Conservation (phyloP, 2,329 filamentous ascomycete species). For the Colletotrichum orchidophilum region DNA sequence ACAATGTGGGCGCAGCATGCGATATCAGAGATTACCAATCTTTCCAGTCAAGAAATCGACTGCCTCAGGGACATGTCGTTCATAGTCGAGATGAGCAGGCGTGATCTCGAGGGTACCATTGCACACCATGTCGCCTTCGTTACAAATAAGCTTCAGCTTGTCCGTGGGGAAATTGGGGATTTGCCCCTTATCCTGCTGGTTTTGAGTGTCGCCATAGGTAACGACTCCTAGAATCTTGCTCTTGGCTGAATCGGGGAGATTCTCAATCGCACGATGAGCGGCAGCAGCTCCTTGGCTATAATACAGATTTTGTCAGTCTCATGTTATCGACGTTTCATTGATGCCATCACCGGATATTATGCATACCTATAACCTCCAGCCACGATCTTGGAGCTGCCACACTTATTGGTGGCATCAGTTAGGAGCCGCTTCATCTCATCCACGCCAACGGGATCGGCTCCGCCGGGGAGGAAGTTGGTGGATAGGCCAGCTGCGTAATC, state of each 20-base stretch:
- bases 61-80: constrained; percentile 43
- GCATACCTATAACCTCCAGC: constrained; percentile 48
- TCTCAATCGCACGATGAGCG: constrained; percentile 38
- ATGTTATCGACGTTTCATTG: not conserved
- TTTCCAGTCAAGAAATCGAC: constrained; percentile 40
- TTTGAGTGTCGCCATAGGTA: constrained; percentile 39
- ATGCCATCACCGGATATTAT: too few species aligned
- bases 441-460: constrained; percentile 44
- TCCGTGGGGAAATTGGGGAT: constrained; percentile 46
- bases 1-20: not conserved
- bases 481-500: constrained; percentile 45
- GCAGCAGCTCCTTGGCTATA: constrained; percentile 45
- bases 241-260: constrained; percentile 33
- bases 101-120: constrained; percentile 45
- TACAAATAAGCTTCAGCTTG: constrained; percentile 51
- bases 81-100: constrained; percentile 48
- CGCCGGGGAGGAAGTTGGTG: constrained; percentile 44
- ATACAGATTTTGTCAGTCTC: not conserved
- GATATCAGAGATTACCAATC: constrained; percentile 11
- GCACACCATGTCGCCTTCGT: constrained; percentile 49
- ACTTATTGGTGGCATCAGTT: constrained; percentile 45
- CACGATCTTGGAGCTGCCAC: constrained; percentile 46
- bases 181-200: constrained; percentile 44
- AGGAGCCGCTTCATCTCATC: constrained; percentile 43
- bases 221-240: constrained; percentile 36